A percentile compares a stretch with the other conserved stretches of the same genome.
These are phyloP conservation scores for Moniliophthora roreri DNA, from an alignment of 1,284 basidiomycete species.

Conservation along the genomic window DNA sequence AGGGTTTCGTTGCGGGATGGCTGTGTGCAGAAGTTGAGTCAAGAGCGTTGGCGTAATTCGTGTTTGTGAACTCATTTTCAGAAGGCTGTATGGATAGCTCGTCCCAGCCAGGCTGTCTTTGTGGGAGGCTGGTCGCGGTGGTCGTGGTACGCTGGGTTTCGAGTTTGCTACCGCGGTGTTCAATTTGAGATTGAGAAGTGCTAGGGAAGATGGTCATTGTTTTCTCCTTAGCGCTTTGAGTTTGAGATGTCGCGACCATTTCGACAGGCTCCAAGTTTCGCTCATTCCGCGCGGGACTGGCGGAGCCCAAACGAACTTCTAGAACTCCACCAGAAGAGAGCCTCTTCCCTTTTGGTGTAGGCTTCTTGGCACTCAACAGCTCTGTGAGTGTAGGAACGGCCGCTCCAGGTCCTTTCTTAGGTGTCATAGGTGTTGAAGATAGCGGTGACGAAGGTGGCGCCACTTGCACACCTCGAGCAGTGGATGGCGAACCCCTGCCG, in stretches of 20 bases:
- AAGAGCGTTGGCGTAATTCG: background rate
- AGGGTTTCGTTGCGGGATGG: no score
- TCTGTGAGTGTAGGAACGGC: background rate
- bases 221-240: no score
- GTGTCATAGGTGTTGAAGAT: background rate
- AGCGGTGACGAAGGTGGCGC: background rate
- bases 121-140: background rate
- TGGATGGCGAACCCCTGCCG: background rate
- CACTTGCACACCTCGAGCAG: background rate
- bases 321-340: background rate
- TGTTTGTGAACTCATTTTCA: background rate
- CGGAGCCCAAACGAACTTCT: background rate
- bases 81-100: background rate
- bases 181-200: background rate
- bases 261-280: background rate
- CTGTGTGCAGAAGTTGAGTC: background rate
- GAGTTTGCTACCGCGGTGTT: background rate
- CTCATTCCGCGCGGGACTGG: background rate
- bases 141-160: conserved; percentile 1
- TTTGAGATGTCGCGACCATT: background rate
- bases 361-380: conserved; percentile 1
- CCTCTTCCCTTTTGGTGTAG: background rate
- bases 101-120: conserved; percentile 2
- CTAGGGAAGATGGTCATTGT: background rate
- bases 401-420: background rate